Base-by-base conservation (phyloP, 441 rosid genomes). In the Corymbia citriodora region DNA sequence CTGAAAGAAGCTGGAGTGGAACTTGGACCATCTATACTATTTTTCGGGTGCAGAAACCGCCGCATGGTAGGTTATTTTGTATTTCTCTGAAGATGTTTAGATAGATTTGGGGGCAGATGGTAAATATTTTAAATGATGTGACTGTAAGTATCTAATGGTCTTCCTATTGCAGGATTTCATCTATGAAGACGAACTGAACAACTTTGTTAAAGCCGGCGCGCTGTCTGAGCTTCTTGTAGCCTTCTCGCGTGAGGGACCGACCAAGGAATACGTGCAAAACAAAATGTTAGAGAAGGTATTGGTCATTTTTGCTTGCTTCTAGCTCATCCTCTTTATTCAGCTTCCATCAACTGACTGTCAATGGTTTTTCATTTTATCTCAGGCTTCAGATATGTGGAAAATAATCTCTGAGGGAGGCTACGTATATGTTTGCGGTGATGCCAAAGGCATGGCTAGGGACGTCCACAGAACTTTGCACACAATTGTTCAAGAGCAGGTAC, bases 31-130 rank as follows among this genome's bases (percentile, higher is more conserved):
- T 94, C 99, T 29, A n/a, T 96, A 92, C 92, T 97, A 88, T 97
- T 97, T 95, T 98, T 98, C 65, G 99, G 99, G 81, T 98, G 99
- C 97, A 96, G 99, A 93, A 98, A 98, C 92, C 94, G 96, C 89
- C 92, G 89, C 93, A 94, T 94, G 97, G 99, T 96, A 88, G 90
- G 92, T 92, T 70, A 57, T 54, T 63, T 63, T 61, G 40, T 74
- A 17, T 87, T 88, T 79, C 52, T 79, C n/a, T 79, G 85, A 25
- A 3, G 53, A 45, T 79, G 10, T 45, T 45, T 79, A 23, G 85
- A 79, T 79, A 45, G 17, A 45, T 79, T 49, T 79, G 18, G 52
- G 85, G 52, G n/a, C 85, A 45, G 52, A 21, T 19, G n/a, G n/a
- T 79, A 79, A 23, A 55, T 36, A 55, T 87, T 57, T 87, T 17